Conservation (phyloP, 306 rosid species). For the Rosa rugosa region DNA sequence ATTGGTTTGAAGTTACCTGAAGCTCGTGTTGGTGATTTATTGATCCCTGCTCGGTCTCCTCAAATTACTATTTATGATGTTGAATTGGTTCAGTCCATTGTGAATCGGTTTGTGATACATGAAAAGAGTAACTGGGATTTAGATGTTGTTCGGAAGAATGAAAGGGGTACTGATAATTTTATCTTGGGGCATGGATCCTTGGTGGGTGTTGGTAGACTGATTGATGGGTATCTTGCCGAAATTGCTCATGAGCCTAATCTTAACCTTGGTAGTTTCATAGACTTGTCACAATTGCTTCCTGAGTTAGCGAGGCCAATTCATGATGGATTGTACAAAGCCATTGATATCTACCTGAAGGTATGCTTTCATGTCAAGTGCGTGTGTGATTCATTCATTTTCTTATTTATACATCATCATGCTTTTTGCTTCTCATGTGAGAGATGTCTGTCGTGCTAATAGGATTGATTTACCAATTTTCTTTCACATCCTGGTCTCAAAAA, state of each 20-base stretch:
- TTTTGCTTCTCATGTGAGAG: neutral
- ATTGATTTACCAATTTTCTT: neutral
- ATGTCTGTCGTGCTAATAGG: neutral
- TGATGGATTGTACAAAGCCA: slow-evolving; percentile 75
- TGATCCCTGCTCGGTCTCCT: slow-evolving; percentile 78
- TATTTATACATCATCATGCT: neutral
- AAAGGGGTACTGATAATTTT: slow-evolving; percentile 48
- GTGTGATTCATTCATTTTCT: neutral
- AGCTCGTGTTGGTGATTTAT: slow-evolving; percentile 69
- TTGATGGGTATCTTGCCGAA: slow-evolving; percentile 74
- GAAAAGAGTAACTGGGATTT: slow-evolving; percentile 37
- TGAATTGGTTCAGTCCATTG: slow-evolving; percentile 62
- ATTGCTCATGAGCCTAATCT: slow-evolving; percentile 70
- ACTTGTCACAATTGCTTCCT: slow-evolving; percentile 66
- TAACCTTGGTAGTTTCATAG: slow-evolving; percentile 52
- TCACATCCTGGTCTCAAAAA: neutral
- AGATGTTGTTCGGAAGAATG: slow-evolving; percentile 47
- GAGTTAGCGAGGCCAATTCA: slow-evolving; percentile 75
- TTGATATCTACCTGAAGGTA: slow-evolving; percentile 87
- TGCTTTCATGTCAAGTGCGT: neutral
- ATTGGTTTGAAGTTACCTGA: slow-evolving; percentile 69
- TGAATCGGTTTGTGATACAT: slow-evolving; percentile 48
- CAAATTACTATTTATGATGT: slow-evolving; percentile 60
- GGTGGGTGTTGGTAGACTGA: slow-evolving; percentile 69
- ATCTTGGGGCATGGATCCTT: slow-evolving; percentile 48